Percentiles rank a stretch among this genome's conserved stretches.
phyloP scores from a whole-genome alignment of 2,329 filamentous ascomycete genomes.

The Clonostachys chloroleuca region DNA sequence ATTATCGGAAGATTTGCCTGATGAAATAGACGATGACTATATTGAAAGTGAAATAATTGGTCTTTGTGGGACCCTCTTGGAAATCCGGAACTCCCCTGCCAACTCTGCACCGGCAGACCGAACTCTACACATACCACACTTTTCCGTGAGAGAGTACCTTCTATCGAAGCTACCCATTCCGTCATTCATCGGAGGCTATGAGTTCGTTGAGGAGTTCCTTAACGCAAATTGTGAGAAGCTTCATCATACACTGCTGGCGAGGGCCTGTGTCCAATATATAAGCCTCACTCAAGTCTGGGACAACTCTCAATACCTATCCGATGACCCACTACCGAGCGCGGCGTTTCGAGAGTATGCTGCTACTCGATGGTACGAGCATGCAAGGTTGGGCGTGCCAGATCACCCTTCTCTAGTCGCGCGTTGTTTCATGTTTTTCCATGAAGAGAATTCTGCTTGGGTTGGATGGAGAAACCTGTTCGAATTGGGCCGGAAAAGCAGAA shows the following conservation, averaged over 20 bases:
- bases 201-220: no score
- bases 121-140: not conserved
- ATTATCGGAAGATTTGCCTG: constrained; percentile 9
- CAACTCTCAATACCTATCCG: not conserved
- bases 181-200: not conserved
- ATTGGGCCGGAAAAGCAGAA: not conserved
- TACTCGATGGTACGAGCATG: not conserved
- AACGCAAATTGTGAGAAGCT: not conserved
- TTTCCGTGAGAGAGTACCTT: not conserved
- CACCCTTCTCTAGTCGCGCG: no score
- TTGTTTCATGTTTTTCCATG: not conserved
- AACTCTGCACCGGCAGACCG: accelerated
- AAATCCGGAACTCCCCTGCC: constrained; percentile 4
- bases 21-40: constrained; percentile 18
- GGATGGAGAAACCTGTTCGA: not conserved
- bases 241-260: not conserved
- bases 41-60: constrained; percentile 16
- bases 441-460: not conserved
- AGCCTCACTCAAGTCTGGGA: not conserved
- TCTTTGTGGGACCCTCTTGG: constrained; percentile 20
- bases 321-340: not conserved
- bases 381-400: not conserved
- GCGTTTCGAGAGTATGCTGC: not conserved
- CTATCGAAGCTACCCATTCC: not conserved
- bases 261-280: not conserved